Evolutionary conservation across 495 filamentous ascomycete species (phyloP).

Genomic region (Podospora sp.): DNA sequence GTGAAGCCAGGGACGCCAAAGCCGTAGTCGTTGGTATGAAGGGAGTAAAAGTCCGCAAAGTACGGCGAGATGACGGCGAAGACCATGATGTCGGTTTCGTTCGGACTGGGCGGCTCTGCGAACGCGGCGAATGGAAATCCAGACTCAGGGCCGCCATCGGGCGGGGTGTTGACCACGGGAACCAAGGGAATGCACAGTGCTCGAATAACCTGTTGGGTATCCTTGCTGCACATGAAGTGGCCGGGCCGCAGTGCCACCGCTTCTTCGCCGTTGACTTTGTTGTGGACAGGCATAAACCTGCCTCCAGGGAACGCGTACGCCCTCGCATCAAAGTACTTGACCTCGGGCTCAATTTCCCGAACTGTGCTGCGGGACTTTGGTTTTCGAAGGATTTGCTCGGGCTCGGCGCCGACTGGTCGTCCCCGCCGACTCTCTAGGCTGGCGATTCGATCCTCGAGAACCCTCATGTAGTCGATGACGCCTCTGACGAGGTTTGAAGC

Average conservation of each 20-base stretch:
- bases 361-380: too few relatives aligned
- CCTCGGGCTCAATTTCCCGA: not conserved
- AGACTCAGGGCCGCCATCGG: too few relatives aligned
- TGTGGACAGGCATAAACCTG: too few relatives aligned
- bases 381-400: too few relatives aligned
- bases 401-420: too few relatives aligned
- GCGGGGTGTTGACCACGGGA: too few relatives aligned
- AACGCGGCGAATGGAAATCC: too few relatives aligned
- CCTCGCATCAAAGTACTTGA: constrained; percentile 13
- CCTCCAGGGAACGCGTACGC: too few relatives aligned
- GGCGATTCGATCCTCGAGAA: constrained; percentile 19
- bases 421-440: too few relatives aligned
- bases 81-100: constrained; percentile 17
- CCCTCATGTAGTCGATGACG: constrained; percentile 17
- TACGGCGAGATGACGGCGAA: constrained; percentile 13
- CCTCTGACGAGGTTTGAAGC: constrained; percentile 10
- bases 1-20: too few relatives aligned
- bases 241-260: not conserved
- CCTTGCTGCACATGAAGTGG: not conserved
- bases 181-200: constrained; percentile 13
- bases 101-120: not conserved
- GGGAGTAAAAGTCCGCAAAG: not conserved
- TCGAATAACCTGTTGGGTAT: constrained; percentile 15
- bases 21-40: too few relatives aligned
- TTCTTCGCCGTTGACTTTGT: too few relatives aligned